Percentiles rank a stretch among this genome's conserved stretches.
These are phyloP conservation scores for Colletotrichum sp. DNA, from an alignment of 2,329 filamentous ascomycete genomes.

Conservation along the genomic window DNA sequence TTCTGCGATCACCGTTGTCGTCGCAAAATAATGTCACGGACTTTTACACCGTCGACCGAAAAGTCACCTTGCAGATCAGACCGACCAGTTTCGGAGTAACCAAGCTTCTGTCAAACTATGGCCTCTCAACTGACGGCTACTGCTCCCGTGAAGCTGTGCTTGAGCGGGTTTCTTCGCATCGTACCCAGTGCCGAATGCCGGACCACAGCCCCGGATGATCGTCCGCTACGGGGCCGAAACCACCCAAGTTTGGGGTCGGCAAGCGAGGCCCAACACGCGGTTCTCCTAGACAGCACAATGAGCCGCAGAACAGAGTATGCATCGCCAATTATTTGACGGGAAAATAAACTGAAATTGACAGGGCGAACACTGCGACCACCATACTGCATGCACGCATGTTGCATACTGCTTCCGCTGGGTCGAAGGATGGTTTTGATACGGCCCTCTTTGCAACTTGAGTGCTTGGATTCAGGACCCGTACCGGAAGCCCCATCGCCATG, in stretches of 20 bases:
- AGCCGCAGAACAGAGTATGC: not conserved
- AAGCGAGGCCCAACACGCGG: not conserved
- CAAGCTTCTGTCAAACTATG: not conserved
- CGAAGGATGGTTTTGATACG: not conserved
- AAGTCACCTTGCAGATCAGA: not conserved
- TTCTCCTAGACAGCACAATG: not conserved
- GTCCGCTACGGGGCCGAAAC: not conserved
- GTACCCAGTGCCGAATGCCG: not conserved
- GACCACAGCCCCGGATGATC: not conserved
- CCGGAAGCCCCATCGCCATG: not conserved
- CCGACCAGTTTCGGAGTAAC: not conserved
- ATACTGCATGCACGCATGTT: not conserved
- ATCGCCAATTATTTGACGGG: not conserved
- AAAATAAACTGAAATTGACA: not conserved
- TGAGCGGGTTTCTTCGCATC: not conserved
- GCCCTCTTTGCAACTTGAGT: not conserved
- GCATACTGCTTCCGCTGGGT: not conserved
- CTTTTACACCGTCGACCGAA: not conserved
- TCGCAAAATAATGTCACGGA: not conserved
- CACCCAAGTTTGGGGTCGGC: not conserved
- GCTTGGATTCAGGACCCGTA: not conserved
- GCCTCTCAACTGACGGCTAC: too few relatives aligned
- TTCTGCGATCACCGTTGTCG: not conserved
- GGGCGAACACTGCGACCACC: not conserved
- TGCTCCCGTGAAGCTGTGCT: not conserved